Percentiles rank a stretch among this genome's conserved stretches.
Conservation (phyloP, 2,329 filamentous ascomycete species). For the Annulohypoxylon truncatum region DNA sequence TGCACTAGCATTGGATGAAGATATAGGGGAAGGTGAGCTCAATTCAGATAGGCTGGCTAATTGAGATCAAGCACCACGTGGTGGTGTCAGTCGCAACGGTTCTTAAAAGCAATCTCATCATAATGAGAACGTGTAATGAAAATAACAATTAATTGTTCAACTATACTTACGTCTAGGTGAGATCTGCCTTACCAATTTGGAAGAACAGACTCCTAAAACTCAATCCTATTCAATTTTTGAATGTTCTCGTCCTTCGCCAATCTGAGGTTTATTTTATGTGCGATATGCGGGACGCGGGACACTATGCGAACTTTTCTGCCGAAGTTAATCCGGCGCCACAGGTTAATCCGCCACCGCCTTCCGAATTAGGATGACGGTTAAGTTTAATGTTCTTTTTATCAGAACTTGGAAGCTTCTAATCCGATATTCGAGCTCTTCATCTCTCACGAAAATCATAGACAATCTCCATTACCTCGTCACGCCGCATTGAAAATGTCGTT, state of each 20-base stretch:
- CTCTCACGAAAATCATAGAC: conserved; percentile 7
- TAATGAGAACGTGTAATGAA: conserved; percentile 26
- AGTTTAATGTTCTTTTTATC: conserved; percentile 8
- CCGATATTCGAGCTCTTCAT: conserved; percentile 20
- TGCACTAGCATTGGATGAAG: conserved; percentile 13
- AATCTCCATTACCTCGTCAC: not conserved
- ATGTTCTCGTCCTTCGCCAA: not conserved
- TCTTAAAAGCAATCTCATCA: conserved; percentile 67
- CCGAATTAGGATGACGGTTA: not conserved
- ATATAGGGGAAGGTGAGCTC: not conserved
- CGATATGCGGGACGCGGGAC: not conserved
- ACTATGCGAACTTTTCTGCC: conserved; percentile 38
- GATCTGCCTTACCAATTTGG: not conserved
- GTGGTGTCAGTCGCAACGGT: conserved; percentile 69
- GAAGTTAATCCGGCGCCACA: conserved; percentile 20
- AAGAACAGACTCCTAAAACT: not conserved
- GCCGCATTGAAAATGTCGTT: conserved; percentile 70
- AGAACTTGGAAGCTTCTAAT: conserved; percentile 3
- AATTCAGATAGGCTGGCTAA: conserved; percentile 61
- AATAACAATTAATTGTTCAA: not conserved
- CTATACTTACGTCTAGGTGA: conserved; percentile 20
- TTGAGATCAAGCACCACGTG: conserved; percentile 64
- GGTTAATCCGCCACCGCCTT: conserved; percentile 15
- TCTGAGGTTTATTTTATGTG: not conserved
- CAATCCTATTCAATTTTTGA: not conserved